phyloP scores from a whole-genome alignment of 129 eudicot genomes.

The Dittrichia graveolens region DNA sequence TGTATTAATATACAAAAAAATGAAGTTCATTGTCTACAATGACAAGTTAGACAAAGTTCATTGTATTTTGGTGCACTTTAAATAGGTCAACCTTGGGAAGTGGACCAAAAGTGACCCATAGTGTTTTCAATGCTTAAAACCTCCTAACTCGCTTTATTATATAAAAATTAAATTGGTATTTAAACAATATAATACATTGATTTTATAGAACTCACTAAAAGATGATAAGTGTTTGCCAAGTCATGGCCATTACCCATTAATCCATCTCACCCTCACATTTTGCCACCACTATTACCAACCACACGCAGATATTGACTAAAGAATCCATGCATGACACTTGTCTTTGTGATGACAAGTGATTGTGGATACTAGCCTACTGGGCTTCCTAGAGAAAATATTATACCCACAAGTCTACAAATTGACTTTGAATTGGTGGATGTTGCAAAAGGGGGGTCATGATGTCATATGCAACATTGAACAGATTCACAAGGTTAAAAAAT shows the following conservation, averaged over 20 bases:
- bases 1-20: too few species aligned
- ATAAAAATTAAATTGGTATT: too few species aligned
- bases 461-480: neutral
- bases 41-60: too few species aligned
- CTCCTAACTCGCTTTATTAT: neutral
- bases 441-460: neutral
- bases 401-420: neutral
- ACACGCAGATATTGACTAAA: neutral
- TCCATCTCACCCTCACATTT: neutral
- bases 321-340: neutral
- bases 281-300: neutral
- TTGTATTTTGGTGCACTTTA: too few species aligned
- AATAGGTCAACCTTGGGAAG: too few species aligned
- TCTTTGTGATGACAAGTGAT: constrained; percentile 15
- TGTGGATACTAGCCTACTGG: constrained; percentile 5
- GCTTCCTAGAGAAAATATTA: constrained; percentile 4
- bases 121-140: neutral
- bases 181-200: too few species aligned
- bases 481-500: neutral
- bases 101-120: neutral
- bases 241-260: too few species aligned
- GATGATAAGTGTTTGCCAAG: too few species aligned
- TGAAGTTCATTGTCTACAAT: too few species aligned
- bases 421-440: neutral
- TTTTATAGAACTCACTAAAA: too few species aligned